Evolutionary conservation across 2,329 filamentous ascomycete species (phyloP).

Genomic region (Monosporascus sp.): DNA sequence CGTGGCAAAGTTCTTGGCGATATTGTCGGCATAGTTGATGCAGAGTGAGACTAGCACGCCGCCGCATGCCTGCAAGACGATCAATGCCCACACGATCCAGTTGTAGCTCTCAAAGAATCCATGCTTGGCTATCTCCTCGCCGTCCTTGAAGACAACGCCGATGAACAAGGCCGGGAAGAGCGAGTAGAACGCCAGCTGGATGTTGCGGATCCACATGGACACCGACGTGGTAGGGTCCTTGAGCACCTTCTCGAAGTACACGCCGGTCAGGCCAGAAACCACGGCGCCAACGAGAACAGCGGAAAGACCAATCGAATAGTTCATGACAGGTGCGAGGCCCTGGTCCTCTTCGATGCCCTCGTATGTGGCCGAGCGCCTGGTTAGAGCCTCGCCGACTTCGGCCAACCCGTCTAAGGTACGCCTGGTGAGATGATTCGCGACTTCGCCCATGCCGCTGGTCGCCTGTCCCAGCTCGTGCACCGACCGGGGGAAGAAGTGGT

Average conservation of each 20-base stretch:
- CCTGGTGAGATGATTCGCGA: constrained; percentile 46
- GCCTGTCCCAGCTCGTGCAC: constrained; percentile 70
- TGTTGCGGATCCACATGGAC: constrained; percentile 89
- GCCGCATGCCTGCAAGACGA: constrained; percentile 75
- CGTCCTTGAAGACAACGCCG: constrained; percentile 83
- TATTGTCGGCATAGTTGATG: constrained; percentile 81
- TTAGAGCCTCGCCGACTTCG: constrained; percentile 36
- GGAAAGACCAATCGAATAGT: constrained; percentile 71
- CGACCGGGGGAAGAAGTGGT: constrained; percentile 71
- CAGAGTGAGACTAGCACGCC: constrained; percentile 80
- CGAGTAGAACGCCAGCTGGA: constrained; percentile 92
- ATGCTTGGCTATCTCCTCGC: constrained; percentile 71
- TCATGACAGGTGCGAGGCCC: constrained; percentile 53
- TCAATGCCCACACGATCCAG: constrained; percentile 80
- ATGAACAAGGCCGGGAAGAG: constrained; percentile 83
- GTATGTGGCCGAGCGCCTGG: constrained; percentile 78
- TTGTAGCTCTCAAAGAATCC: constrained; percentile 97
- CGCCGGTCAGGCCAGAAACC: constrained; percentile 78
- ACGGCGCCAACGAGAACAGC: constrained; percentile 74
- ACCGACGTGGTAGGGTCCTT: constrained; percentile 73
- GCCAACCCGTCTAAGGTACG: constrained; percentile 35
- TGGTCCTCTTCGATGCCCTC: constrained; percentile 74
- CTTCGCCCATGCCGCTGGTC: constrained; percentile 45
- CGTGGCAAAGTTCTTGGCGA: constrained; percentile 89
- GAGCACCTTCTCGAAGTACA: constrained; percentile 86